These are phyloP conservation scores for Gossypium aridum DNA, from an alignment of 441 rosid species.

Conservation along the genomic window DNA sequence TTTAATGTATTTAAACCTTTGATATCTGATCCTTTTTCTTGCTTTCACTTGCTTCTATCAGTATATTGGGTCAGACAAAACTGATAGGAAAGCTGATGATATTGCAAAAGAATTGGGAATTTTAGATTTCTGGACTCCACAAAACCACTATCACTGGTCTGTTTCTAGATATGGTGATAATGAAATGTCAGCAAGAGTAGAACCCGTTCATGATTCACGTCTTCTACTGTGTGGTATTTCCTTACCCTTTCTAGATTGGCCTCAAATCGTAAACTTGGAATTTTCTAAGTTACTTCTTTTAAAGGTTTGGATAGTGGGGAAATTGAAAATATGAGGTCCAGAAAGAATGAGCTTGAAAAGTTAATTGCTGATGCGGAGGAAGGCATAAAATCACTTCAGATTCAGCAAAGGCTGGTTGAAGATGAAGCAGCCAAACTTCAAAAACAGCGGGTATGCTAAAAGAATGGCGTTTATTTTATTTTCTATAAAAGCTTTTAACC, in stretches of 20 bases:
- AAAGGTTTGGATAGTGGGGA: conserved; percentile 70
- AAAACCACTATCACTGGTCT: conserved; percentile 85
- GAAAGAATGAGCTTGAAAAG: conserved; percentile 62
- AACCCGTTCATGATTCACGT: conserved; percentile 61
- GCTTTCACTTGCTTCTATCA: conserved; percentile 21
- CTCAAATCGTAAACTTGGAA: neutral
- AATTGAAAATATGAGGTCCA: conserved; percentile 53
- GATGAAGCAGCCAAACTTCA: conserved; percentile 66
- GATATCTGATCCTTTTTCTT: neutral
- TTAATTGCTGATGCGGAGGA: conserved; percentile 40
- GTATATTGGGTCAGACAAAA: conserved; percentile 81
- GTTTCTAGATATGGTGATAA: conserved; percentile 82
- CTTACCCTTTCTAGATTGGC: conserved; percentile 1
- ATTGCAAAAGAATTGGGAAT: conserved; percentile 56
- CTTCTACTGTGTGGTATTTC: conserved; percentile 65
- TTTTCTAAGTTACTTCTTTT: neutral
- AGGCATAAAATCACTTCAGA: conserved; percentile 35
- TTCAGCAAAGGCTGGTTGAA: conserved; percentile 60
- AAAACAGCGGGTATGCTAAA: conserved; percentile 55
- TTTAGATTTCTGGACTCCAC: conserved; percentile 96
- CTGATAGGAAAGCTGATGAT: conserved; percentile 83
- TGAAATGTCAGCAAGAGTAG: conserved; percentile 59
- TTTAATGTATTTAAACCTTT: neutral
- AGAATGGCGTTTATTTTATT: neutral
- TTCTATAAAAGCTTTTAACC: neutral